Conservation (phyloP, 768 basidiomycete species). For the Gelatoporia subvermispora region DNA sequence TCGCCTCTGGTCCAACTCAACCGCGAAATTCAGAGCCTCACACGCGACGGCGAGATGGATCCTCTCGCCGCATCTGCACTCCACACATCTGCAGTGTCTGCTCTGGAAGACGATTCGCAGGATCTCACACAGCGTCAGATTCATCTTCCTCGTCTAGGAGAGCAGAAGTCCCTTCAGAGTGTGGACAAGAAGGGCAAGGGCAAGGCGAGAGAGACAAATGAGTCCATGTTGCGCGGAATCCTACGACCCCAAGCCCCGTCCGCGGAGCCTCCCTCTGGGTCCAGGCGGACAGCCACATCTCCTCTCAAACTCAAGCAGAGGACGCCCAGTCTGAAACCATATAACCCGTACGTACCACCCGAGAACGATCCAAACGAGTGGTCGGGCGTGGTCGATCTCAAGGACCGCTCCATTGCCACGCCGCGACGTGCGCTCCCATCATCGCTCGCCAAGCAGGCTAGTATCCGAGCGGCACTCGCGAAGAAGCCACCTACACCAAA, state of each 20-base stretch:
- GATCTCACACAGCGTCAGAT: conserved; percentile 19
- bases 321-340: conserved; percentile 49
- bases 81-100: conserved; percentile 13
- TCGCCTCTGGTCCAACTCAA: conserved; percentile 67
- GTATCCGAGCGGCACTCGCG: conserved; percentile 6
- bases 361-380: conserved; percentile 49
- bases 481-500: conserved; percentile 6
- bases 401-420: conserved; percentile 47
- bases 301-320: conserved; percentile 54
- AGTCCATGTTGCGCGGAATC: conserved; percentile 44
- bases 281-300: conserved; percentile 30
- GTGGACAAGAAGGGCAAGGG: conserved; percentile 30
- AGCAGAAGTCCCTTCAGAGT: neutral
- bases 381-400: conserved; percentile 73
- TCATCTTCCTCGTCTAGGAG: neutral
- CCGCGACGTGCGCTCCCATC: conserved; percentile 30
- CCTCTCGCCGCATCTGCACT: conserved; percentile 17
- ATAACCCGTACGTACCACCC: conserved; percentile 59
- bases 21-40: conserved; percentile 54
- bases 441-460: conserved; percentile 5
- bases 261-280: conserved; percentile 8
- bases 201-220: conserved; percentile 39
- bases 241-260: conserved; percentile 45
- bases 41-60: conserved; percentile 33
- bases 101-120: conserved; percentile 20